phyloP scores from a whole-genome alignment of 176 grass and related monocot species.

The Bolboschoenus planiculmis region DNA sequence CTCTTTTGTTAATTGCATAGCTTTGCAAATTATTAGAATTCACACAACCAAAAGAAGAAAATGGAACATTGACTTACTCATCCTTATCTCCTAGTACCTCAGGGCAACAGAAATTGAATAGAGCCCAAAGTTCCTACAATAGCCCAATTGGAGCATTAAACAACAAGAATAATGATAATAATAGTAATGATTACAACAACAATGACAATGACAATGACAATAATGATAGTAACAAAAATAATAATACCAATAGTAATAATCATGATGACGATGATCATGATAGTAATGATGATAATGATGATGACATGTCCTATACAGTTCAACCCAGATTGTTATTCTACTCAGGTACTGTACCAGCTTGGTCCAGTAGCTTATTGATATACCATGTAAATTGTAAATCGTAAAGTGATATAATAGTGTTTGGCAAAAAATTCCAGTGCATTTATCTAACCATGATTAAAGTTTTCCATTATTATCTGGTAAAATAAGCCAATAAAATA shows the following conservation, averaged over 20 bases:
- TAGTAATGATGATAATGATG: not conserved
- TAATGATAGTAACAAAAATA: not conserved
- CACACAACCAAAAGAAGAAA: conserved; percentile 4
- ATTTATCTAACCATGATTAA: not conserved
- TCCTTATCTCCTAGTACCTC: conserved; percentile 76
- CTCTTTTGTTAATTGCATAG: not conserved
- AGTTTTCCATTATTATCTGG: not conserved
- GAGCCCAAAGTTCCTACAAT: conserved; percentile 80
- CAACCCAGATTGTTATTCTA: not conserved
- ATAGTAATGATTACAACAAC: too few relatives aligned
- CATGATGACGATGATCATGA: too few relatives aligned
- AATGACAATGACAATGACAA: too few relatives aligned
- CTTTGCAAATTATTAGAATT: not conserved
- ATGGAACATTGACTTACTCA: conserved; percentile 41
- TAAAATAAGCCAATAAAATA: not conserved
- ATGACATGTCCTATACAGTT: not conserved
- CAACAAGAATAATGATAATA: not conserved
- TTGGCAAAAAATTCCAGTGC: not conserved
- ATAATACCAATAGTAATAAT: not conserved
- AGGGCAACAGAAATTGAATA: conserved; percentile 80
- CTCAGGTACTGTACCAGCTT: not conserved
- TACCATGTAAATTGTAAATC: not conserved
- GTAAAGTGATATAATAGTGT: conserved; percentile 3
- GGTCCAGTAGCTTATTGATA: not conserved
- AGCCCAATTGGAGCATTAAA: conserved; percentile 4